Base-by-base conservation (phyloP, 257 asterid genomes). In the Solanum appendiculatum region DNA sequence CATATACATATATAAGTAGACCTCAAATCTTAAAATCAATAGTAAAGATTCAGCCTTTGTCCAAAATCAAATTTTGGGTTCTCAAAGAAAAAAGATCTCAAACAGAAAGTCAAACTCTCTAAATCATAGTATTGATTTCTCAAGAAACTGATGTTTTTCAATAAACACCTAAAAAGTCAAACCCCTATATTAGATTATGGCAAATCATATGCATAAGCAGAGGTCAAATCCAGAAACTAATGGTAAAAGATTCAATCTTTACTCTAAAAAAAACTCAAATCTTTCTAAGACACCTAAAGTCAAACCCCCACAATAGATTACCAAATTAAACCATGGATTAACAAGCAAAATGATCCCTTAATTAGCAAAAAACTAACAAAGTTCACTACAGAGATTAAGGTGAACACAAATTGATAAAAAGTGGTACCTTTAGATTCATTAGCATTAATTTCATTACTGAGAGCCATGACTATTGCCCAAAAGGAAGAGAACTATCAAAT, bases 351-450 rank as follows among this genome's bases (percentile, higher is more conserved):
- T 75, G 56, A 75, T 75, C 36, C 36, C 83, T 23, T 75, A 6
- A 39, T 23, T 74, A 74, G 54, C 54, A 37, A 37, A 64, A 16
- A 16, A 51, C 21, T 25, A 14, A 25, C 36, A 66, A 66, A 27
- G 36, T 27, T 66, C 0, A 12, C 16, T 13, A 46, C 44, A 31
- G 63, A 34, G 2, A 77, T 42, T 33, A 29, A 63, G 23, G 63
- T 7, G 14, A 75, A n/a, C 6, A 36, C 48, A 73, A 74, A 74
- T 5, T 36, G 82, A 23, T 73, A 11, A 73, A 73, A 74, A 40
- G 29, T 58, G 16, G 86, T 88, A 94, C 95, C 95, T 92, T 92
- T 87, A 3, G 94, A 93, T 89, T 92, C 92, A 85, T 82, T 92
- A 15, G 88, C 91, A 90, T 88, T 91, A 86, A 92, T 85, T 86